Evolutionary conservation across 2,329 filamentous ascomycete genomes (phyloP), one percentile per base, ranked within the genome.

Genomic region (Pleoardoris graminearum): DNA sequence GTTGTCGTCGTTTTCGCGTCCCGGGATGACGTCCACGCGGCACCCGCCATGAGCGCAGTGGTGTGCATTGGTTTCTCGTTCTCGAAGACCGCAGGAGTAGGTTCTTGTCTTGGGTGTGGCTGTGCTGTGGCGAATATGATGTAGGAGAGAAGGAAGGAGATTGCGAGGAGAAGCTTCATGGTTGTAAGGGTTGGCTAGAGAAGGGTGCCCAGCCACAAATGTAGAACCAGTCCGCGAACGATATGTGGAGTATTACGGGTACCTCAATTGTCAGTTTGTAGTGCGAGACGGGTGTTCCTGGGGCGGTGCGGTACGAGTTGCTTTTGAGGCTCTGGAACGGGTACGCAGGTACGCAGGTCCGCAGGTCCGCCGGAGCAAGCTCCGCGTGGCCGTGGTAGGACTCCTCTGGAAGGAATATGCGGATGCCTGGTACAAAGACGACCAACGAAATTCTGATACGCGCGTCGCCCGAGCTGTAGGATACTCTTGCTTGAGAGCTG

Each of bases 41-140:
- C 57, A 10, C 59, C 53, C 3, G 57, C 57, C 57, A 60, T 58
- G 8, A 60, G 53, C 4, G 48, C 57, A 7, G 54, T 60, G 3
- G 57, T 58, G 33, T 62, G 59, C 35, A 60, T 47, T 19, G 57
- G 57, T 27, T 49, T 56, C n/a, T 56, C 50, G n/a, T 50, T 21
- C 14, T 51, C 47, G 16, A 45, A 38, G 37, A 42, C 37, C 14
- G 17, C n/a, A 4, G 52, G 37, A 19, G 23, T 30, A 2, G 39
- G n/a, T 17, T 14, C 21, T 12, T 23, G 27, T 16, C 11, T 38
- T 21, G 49, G 46, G 22, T 50, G 45, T 10, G 54, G 50, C n/a
- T 33, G 52, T 22, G 57, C 46, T 10, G 39, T 35, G 12, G 32
- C 25, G 25, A 53, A 35, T 17, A 47, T 16, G 16, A 53, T 7